Evolutionary conservation across 495 filamentous ascomycete genomes (phyloP).

Genomic region (Tuber borchii): DNA sequence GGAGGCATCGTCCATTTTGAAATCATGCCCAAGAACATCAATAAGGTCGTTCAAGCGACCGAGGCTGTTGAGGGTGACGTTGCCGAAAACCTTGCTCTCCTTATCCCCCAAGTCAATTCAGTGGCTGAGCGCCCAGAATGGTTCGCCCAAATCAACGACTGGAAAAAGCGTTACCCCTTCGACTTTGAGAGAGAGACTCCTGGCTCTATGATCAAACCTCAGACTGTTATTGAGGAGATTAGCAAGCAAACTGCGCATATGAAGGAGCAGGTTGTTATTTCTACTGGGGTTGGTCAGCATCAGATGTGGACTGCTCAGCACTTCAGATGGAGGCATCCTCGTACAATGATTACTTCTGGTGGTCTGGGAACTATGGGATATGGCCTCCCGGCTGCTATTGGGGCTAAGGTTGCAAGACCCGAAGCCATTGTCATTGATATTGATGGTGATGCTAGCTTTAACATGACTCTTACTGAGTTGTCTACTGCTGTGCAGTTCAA

Average conservation of each 20-base stretch:
- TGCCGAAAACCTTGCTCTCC: constrained; percentile 59
- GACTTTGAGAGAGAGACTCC: constrained; percentile 65
- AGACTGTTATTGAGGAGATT: constrained; percentile 75
- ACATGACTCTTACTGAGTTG: constrained; percentile 90
- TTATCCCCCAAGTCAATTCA: constrained; percentile 61
- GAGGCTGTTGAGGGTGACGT: constrained; percentile 74
- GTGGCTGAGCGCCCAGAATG: constrained; percentile 67
- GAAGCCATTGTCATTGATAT: constrained; percentile 86
- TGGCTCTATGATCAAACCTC: constrained; percentile 76
- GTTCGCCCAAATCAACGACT: constrained; percentile 79
- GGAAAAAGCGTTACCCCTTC: constrained; percentile 81
- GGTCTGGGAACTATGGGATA: constrained; percentile 94
- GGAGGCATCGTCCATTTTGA: constrained; percentile 78
- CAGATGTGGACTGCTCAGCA: constrained; percentile 98
- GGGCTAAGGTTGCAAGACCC: constrained; percentile 82
- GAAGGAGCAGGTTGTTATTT: constrained; percentile 74
- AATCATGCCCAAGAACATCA: constrained; percentile 80
- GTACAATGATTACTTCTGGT: constrained; percentile 85
- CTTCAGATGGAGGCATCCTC: constrained; percentile 80
- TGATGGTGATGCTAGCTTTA: constrained; percentile 93
- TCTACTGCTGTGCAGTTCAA: constrained; percentile 86
- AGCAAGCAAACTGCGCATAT: constrained; percentile 63
- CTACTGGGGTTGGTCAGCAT: constrained; percentile 90
- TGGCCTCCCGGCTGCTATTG: constrained; percentile 86
- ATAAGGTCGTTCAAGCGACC: constrained; percentile 77